phyloP scores from a whole-genome alignment of 2,329 filamentous ascomycete genomes.

The Aulographum hederae region DNA sequence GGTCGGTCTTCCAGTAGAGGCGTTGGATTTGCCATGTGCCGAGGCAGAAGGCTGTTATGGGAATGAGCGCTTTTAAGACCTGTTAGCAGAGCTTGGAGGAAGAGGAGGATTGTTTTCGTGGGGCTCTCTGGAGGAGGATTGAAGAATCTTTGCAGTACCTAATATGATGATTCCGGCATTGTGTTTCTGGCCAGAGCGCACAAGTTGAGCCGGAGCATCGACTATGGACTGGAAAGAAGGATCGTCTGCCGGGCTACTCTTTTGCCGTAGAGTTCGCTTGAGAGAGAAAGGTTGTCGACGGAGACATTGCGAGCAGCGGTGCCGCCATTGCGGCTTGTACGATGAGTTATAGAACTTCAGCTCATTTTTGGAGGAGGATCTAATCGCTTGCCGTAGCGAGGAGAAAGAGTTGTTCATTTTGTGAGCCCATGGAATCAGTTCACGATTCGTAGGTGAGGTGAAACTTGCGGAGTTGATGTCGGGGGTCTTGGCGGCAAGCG shows the following conservation, averaged over 20 bases:
- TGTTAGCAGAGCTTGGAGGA: background rate
- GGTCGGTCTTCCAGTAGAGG: conserved; percentile 80
- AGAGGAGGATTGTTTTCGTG: conserved; percentile 2
- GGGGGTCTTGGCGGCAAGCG: too few relatives aligned
- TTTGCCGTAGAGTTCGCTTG: conserved; percentile 9
- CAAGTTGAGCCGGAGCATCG: conserved; percentile 66
- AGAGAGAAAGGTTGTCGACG: background rate
- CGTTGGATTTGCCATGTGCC: conserved; percentile 94
- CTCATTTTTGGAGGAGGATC: too few relatives aligned
- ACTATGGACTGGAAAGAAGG: conserved; percentile 70
- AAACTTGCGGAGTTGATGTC: too few relatives aligned
- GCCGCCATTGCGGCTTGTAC: too few relatives aligned
- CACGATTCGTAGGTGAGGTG: too few relatives aligned
- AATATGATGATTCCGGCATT: conserved; percentile 60
- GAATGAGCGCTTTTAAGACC: conserved; percentile 50
- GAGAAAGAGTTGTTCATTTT: too few relatives aligned
- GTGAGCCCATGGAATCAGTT: too few relatives aligned
- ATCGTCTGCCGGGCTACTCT: conserved; percentile 46
- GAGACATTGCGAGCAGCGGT: background rate
- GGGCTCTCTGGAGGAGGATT: background rate
- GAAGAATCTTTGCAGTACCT: conserved; percentile 24
- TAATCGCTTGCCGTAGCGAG: too few relatives aligned
- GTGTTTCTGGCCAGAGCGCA: conserved; percentile 58
- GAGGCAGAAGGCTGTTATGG: conserved; percentile 73
- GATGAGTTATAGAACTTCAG: too few relatives aligned